Conservation (phyloP, 345 rosid genomes). For the Corymbia maculata region DNA sequence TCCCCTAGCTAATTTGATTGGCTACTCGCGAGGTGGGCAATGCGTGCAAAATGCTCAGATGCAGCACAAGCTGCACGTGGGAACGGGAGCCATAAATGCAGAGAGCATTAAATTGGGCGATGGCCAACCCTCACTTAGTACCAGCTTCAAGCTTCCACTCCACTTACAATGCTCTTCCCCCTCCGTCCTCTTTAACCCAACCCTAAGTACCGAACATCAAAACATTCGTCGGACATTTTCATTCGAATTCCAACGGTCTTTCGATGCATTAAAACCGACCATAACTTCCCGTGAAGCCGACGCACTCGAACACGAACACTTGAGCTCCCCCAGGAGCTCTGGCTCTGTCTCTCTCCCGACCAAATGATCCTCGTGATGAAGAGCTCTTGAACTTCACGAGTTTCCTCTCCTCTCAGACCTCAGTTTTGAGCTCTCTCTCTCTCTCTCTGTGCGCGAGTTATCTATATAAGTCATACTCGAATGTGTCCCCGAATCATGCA, state of each 20-base stretch:
- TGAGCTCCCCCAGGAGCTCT: not conserved
- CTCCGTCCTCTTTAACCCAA: no score
- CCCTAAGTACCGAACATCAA: not conserved
- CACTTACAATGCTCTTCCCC: no score
- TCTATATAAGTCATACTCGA: constrained; percentile 5
- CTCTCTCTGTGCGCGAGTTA: constrained; percentile 24
- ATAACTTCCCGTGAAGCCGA: constrained; percentile 52
- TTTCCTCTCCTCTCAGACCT: constrained; percentile 42
- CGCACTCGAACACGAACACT: constrained; percentile 2
- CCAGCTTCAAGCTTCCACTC: not conserved
- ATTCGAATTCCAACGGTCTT: constrained; percentile 1
- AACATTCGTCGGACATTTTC: not conserved
- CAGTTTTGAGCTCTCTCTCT: constrained; percentile 10
- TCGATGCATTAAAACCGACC: constrained; percentile 27
- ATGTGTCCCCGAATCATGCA: constrained; percentile 45
- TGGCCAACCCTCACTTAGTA: fast-evolving
- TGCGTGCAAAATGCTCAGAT: not conserved
- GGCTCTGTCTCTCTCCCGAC: constrained; percentile 10
- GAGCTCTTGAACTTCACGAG: constrained; percentile 94
- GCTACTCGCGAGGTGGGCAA: not conserved
- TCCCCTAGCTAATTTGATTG: not conserved
- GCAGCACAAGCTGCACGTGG: constrained; percentile 4
- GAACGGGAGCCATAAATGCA: constrained; percentile 4
- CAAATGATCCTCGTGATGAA: constrained; percentile 92
- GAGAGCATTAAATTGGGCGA: no score